Conservation (phyloP, 345 rosid genomes). For the Salix viminalis region DNA sequence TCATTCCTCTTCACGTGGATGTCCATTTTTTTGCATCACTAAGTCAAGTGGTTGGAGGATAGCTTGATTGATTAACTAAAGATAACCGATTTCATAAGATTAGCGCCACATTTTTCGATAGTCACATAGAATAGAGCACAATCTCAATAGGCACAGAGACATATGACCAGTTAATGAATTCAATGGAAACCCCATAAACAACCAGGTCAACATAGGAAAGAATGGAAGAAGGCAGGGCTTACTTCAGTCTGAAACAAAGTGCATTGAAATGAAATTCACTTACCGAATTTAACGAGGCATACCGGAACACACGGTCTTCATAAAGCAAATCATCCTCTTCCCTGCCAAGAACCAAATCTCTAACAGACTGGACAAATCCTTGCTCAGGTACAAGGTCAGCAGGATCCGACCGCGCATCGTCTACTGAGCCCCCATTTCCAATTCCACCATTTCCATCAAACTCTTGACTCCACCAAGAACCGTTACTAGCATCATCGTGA, state of each 20-base stretch:
- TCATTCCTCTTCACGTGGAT: background rate
- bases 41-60: background rate
- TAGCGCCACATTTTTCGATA: background rate
- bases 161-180: background rate
- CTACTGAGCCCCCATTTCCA: conserved; percentile 23
- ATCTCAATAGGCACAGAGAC: background rate
- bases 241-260: background rate
- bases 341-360: conserved; percentile 67
- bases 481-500: background rate
- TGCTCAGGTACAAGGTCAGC: conserved; percentile 43
- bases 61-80: background rate
- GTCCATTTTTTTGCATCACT: background rate
- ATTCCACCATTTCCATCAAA: conserved; percentile 34
- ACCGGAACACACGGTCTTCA: conserved; percentile 83
- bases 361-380: conserved; percentile 62
- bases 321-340: conserved; percentile 82
- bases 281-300: conserved; percentile 78
- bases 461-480: conserved; percentile 48
- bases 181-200: background rate
- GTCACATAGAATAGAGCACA: background rate
- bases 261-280: background rate
- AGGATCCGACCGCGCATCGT: conserved; percentile 20
- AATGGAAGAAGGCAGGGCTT: background rate
- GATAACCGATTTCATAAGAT: background rate
- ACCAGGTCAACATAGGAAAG: background rate